phyloP scores from a whole-genome alignment of 805 yeast species.

The Wickerhamiella azyma region DNA sequence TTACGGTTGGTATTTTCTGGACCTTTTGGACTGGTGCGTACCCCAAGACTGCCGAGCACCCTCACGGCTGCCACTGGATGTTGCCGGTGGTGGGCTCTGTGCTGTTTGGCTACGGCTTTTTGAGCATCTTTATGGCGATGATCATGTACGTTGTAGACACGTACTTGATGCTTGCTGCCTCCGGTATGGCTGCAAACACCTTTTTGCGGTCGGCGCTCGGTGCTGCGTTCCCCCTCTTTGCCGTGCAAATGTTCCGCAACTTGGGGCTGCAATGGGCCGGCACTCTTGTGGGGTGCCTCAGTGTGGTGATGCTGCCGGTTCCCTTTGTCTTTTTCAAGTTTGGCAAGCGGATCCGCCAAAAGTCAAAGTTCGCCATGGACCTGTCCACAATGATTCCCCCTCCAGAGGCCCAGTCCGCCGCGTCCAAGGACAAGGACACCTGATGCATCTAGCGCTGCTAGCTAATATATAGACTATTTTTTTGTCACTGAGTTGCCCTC shows the following conservation, averaged over 20 bases:
- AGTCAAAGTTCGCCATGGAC: slow-evolving; percentile 39
- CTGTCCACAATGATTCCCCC: neutral
- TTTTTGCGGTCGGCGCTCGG: slow-evolving; percentile 55
- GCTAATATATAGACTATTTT: neutral
- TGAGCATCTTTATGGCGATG: slow-evolving; percentile 52
- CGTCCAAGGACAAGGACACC: neutral
- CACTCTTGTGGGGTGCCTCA: slow-evolving; percentile 49
- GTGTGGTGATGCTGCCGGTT: slow-evolving; percentile 44
- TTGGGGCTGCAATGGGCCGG: slow-evolving; percentile 76
- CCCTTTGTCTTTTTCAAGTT: slow-evolving; percentile 50
- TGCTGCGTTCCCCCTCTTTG: slow-evolving; percentile 60
- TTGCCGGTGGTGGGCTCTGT: slow-evolving; percentile 59
- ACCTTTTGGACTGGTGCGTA: slow-evolving; percentile 79
- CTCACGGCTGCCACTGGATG: slow-evolving; percentile 68
- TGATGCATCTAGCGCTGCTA: no score
- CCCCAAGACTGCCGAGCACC: slow-evolving; percentile 40
- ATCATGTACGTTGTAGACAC: slow-evolving; percentile 62
- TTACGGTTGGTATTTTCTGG: slow-evolving; percentile 76
- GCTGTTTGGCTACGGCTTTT: slow-evolving; percentile 53
- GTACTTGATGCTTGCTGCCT: slow-evolving; percentile 59
- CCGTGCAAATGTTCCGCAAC: slow-evolving; percentile 50
- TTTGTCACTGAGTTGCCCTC: no score
- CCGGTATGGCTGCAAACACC: slow-evolving; percentile 64
- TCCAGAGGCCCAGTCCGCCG: neutral
- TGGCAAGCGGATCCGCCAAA: slow-evolving; percentile 43